phyloP scores from a whole-genome alignment of 192 early-diverging fungal species.

The Linnemannia hyalina region DNA sequence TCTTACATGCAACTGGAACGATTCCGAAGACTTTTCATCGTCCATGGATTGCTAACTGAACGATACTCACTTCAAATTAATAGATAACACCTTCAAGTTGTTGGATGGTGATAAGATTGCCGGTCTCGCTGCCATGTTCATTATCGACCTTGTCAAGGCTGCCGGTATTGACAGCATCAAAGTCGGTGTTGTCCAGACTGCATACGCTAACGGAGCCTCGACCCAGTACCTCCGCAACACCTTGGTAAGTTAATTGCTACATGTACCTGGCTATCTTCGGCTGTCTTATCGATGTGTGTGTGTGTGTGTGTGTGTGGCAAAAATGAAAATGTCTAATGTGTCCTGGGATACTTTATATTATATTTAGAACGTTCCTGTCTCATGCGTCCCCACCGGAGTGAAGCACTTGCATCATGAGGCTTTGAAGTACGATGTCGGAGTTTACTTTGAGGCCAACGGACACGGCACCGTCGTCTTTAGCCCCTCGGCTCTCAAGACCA shows the following conservation, averaged over 20 bases:
- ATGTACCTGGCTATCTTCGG: neutral
- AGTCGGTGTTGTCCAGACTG: conserved; percentile 98
- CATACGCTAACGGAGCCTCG: conserved; percentile 98
- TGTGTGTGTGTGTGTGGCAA: neutral
- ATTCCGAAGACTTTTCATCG: neutral
- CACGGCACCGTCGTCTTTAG: conserved; percentile 99
- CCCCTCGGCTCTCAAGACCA: conserved; percentile 78
- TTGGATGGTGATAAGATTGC: conserved; percentile 99
- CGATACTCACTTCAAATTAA: neutral
- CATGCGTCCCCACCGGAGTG: conserved; percentile 97
- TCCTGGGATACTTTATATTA: conserved; percentile 7
- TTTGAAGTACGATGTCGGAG: conserved; percentile 96
- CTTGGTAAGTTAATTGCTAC: conserved; percentile 68
- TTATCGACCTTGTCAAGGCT: conserved; percentile 89
- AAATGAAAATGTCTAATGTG: neutral
- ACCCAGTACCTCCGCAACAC: conserved; percentile 92
- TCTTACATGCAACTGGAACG: neutral
- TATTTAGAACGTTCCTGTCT: conserved; percentile 89
- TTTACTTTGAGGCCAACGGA: conserved; percentile 99
- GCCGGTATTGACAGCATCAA: conserved; percentile 83
- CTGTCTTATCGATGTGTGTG: neutral
- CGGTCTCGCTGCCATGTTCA: conserved; percentile 92
- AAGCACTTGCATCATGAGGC: conserved; percentile 99
- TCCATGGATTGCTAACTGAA: neutral
- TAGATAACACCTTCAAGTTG: conserved; percentile 84